Percentiles rank a stretch among this genome's conserved stretches.
Evolutionary conservation across 2,329 filamentous ascomycete species (phyloP).

Genomic region (Talaromyces sp.): DNA sequence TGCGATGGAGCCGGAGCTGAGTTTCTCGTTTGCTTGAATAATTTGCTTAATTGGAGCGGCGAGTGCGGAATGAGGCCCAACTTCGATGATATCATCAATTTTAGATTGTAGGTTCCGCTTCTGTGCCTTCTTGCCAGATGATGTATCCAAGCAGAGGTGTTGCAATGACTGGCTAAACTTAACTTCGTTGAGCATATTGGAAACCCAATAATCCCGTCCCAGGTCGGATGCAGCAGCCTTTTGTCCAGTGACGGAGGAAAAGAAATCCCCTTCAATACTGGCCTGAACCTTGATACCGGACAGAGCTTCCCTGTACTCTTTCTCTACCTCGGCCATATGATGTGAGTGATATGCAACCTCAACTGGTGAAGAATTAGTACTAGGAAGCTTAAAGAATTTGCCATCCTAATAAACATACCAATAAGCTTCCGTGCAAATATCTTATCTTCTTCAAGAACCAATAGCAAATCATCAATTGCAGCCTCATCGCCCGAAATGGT

Average conservation of each 20-base stretch:
- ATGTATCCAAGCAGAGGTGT: conserved; percentile 19
- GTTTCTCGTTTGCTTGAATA: background rate
- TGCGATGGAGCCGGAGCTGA: background rate
- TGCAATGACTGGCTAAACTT: conserved; percentile 27
- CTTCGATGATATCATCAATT: conserved; percentile 26
- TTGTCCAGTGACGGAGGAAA: conserved; percentile 25
- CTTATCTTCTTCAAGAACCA: conserved; percentile 23
- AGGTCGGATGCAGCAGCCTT: conserved; percentile 1
- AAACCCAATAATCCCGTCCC: conserved; percentile 30
- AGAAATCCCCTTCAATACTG: conserved; percentile 24
- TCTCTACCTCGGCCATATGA: conserved; percentile 28
- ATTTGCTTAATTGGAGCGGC: conserved; percentile 29
- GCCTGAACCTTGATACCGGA: background rate
- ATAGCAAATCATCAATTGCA: conserved; percentile 22
- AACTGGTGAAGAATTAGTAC: conserved; percentile 20
- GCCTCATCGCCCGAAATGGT: background rate
- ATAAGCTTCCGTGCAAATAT: conserved; percentile 30
- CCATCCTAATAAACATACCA: background rate
- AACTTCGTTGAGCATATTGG: conserved; percentile 33
- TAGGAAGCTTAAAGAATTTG: background rate
- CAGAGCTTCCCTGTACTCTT: conserved; percentile 25
- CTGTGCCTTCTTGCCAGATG: background rate
- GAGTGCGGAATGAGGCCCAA: conserved; percentile 35
- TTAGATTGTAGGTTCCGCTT: background rate
- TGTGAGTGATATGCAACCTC: conserved; percentile 33